phyloP scores from a whole-genome alignment of 169 alveolate genomes.

The Cryptosporidium ryanae region DNA sequence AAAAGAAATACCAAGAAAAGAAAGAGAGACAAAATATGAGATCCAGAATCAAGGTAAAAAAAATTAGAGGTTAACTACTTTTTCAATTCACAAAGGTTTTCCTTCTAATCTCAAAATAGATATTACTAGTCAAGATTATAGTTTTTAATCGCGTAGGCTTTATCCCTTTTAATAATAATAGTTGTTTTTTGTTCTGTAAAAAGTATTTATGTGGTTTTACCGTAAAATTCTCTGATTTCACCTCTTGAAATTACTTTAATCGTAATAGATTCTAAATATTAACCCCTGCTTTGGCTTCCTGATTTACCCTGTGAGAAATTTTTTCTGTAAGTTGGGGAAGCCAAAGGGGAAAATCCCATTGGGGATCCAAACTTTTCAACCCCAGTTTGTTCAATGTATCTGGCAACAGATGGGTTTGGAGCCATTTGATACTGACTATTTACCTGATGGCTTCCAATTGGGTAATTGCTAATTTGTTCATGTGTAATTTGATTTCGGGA shows the following conservation, averaged over 20 bases:
- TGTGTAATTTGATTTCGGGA: background rate
- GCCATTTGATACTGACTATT: constrained; percentile 25
- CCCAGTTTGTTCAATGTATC: constrained; percentile 37
- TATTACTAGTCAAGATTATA: too few relatives aligned
- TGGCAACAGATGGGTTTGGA: constrained; percentile 63
- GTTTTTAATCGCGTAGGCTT: too few relatives aligned
- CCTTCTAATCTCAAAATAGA: too few relatives aligned
- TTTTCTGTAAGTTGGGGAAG: constrained; percentile 69
- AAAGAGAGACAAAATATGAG: constrained; percentile 49
- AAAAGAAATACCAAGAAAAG: constrained; percentile 71
- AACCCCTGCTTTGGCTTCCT: too few relatives aligned
- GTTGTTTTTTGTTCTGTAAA: too few relatives aligned
- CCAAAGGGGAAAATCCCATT: constrained; percentile 36
- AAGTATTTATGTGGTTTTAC: too few relatives aligned
- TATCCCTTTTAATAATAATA: too few relatives aligned
- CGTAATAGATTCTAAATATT: too few relatives aligned
- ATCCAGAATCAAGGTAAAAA: constrained; percentile 53
- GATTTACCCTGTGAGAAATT: constrained; percentile 11
- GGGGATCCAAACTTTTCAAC: constrained; percentile 35
- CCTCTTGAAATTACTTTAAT: too few relatives aligned
- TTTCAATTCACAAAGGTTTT: background rate
- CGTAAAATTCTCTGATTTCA: too few relatives aligned
- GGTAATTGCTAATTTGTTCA: constrained; percentile 19
- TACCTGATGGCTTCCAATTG: background rate
- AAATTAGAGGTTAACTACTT: constrained; percentile 1